A percentile compares a stretch with the other conserved stretches of the same genome.
These are phyloP conservation scores for Rhizopogon vinicolor DNA, from an alignment of 768 basidiomycete species.

Conservation along the genomic window DNA sequence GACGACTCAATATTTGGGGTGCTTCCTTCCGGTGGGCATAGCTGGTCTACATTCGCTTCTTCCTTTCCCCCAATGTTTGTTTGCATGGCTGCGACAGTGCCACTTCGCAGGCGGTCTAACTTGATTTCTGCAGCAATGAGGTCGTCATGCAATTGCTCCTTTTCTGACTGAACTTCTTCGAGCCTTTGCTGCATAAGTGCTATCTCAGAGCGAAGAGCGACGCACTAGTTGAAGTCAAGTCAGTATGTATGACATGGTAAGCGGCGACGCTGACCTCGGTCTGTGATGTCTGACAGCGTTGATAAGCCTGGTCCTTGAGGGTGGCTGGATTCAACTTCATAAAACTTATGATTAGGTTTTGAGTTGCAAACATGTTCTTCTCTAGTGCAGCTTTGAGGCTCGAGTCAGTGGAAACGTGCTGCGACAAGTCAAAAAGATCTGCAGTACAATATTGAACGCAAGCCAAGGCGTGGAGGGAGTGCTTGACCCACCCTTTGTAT, in stretches of 20 bases:
- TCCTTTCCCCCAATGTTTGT: conserved; percentile 29
- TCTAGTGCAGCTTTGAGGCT: conserved; percentile 40
- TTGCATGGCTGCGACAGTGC: conserved; percentile 45
- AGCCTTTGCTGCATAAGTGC: conserved; percentile 44
- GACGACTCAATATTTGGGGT: conserved; percentile 43
- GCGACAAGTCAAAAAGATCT: conserved; percentile 30
- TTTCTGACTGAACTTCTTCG: conserved; percentile 44
- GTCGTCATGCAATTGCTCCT: conserved; percentile 43
- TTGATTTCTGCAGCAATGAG: conserved; percentile 57
- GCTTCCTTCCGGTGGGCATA: conserved; percentile 35
- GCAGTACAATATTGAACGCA: not conserved
- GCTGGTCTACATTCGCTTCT: conserved; percentile 24
- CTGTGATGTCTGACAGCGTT: conserved; percentile 47
- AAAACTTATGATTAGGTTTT: conserved; percentile 54
- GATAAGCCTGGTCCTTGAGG: conserved; percentile 35
- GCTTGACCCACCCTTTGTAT: conserved; percentile 33
- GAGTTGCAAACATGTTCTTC: conserved; percentile 54
- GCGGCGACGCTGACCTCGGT: conserved; percentile 47
- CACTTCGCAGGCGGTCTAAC: conserved; percentile 55
- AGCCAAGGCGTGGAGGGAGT: not conserved
- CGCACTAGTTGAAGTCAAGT: conserved; percentile 38
- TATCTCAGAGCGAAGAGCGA: conserved; percentile 54
- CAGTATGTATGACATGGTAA: not conserved
- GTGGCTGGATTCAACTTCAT: conserved; percentile 32
- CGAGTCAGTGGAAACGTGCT: conserved; percentile 25